These are phyloP conservation scores for Primulina eburnea DNA, from an alignment of 257 asterid species.

Conservation along the genomic window DNA sequence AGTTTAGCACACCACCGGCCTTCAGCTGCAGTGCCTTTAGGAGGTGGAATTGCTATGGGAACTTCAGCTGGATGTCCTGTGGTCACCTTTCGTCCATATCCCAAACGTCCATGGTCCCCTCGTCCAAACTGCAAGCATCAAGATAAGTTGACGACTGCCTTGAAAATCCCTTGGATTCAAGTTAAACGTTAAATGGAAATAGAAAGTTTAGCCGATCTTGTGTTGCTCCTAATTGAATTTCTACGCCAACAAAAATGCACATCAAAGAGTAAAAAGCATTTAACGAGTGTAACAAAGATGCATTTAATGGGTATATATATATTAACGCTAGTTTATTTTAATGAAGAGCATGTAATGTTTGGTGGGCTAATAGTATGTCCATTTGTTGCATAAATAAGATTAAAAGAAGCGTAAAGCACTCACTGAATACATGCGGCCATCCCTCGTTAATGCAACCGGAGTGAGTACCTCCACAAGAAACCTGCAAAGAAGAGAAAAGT, in stretches of 20 bases:
- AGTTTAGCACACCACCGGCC: slow-evolving; percentile 77
- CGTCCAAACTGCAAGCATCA: slow-evolving; percentile 75
- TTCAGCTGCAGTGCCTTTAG: slow-evolving; percentile 35
- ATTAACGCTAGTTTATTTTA: too few species aligned
- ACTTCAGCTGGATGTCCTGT: slow-evolving; percentile 95
- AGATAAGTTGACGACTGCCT: neutral
- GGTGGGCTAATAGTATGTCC: neutral
- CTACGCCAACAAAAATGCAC: too few species aligned
- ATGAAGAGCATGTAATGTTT: neutral
- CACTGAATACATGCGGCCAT: slow-evolving; percentile 90
- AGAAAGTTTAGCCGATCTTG: neutral
- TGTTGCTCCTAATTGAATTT: neutral
- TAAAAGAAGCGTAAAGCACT: slow-evolving; percentile 31
- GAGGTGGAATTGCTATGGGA: slow-evolving; percentile 69
- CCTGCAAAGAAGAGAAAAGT: slow-evolving; percentile 46
- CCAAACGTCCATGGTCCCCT: slow-evolving; percentile 99
- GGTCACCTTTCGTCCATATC: slow-evolving; percentile 84
- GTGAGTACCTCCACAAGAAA: slow-evolving; percentile 98
- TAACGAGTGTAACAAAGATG: neutral
- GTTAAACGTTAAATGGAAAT: neutral
- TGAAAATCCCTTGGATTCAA: neutral
- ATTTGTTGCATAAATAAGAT: neutral
- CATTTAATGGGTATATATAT: too few species aligned
- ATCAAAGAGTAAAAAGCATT: neutral
- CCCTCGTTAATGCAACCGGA: slow-evolving; percentile 85